Evolutionary conservation across 2,329 filamentous ascomycete species (phyloP).

Genomic region (Whalleya microplaca): DNA sequence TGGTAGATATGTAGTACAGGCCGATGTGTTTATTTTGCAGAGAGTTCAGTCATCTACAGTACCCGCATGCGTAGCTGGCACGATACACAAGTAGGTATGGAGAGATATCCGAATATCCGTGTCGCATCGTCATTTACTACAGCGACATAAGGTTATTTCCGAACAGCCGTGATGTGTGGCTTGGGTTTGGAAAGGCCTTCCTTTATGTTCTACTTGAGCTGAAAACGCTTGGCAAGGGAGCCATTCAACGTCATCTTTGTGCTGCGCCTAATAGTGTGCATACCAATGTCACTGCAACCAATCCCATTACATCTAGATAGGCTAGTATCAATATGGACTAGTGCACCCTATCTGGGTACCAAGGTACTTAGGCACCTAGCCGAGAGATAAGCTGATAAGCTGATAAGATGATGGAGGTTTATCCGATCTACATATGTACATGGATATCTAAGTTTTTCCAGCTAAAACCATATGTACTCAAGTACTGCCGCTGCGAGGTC

Average conservation of each 20-base stretch:
- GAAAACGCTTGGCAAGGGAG: background rate
- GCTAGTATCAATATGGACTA: too few species aligned
- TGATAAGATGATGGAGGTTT: background rate
- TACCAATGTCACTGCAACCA: too few species aligned
- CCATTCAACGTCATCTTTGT: background rate
- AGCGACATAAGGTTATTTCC: constrained; percentile 1
- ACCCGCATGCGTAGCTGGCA: background rate
- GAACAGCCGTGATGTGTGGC: constrained; percentile 5
- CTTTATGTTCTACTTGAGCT: background rate
- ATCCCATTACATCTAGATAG: too few species aligned
- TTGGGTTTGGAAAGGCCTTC: background rate
- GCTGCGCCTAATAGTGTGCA: too few species aligned
- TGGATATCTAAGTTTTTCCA: background rate
- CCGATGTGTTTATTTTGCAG: background rate
- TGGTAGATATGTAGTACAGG: background rate
- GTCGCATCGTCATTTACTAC: background rate
- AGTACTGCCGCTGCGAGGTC: too few species aligned
- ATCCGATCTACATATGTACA: background rate
- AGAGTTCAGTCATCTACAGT: background rate
- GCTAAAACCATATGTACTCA: too few species aligned
- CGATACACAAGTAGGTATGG: background rate
- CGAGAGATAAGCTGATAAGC: too few species aligned
- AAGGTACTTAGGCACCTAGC: background rate
- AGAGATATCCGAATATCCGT: constrained; percentile 3
- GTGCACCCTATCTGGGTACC: background rate